phyloP scores from a whole-genome alignment of 495 filamentous ascomycete genomes.

The Talaromyces liani region DNA sequence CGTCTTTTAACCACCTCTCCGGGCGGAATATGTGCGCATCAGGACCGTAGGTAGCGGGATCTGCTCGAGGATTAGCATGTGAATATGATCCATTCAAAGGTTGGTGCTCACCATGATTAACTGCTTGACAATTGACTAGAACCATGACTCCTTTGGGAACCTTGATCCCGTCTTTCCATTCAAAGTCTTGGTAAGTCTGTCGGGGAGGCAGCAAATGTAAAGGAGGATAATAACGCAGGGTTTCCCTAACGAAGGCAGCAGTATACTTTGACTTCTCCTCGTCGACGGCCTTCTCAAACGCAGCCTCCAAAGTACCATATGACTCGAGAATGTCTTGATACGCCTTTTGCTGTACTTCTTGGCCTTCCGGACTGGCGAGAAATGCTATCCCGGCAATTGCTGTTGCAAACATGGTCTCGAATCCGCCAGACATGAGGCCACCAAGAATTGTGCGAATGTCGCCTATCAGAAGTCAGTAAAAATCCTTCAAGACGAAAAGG shows the following conservation, averaged over 20 bases:
- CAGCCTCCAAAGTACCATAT: background rate
- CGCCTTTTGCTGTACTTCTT: background rate
- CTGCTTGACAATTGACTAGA: background rate
- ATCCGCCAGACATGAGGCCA: background rate
- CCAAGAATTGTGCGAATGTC: background rate
- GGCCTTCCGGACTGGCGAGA: background rate
- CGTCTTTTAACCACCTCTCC: background rate
- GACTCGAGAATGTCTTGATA: background rate
- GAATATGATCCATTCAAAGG: too few relatives aligned
- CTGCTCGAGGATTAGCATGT: background rate
- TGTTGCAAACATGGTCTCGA: background rate
- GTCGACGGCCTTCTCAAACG: background rate
- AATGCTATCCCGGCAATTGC: background rate
- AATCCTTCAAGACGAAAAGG: too few relatives aligned
- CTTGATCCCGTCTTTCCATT: background rate
- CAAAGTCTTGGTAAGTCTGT: background rate
- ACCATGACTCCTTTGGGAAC: background rate
- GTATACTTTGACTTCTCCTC: background rate
- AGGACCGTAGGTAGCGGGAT: background rate
- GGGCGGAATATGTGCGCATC: background rate
- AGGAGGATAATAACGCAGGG: background rate
- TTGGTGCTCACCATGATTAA: background rate
- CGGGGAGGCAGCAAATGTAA: background rate
- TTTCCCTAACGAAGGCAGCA: background rate
- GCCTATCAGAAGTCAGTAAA: background rate